Conservation (phyloP, 225 moss, liverwort and hornwort species). For the Thuidium tamariscinum region DNA sequence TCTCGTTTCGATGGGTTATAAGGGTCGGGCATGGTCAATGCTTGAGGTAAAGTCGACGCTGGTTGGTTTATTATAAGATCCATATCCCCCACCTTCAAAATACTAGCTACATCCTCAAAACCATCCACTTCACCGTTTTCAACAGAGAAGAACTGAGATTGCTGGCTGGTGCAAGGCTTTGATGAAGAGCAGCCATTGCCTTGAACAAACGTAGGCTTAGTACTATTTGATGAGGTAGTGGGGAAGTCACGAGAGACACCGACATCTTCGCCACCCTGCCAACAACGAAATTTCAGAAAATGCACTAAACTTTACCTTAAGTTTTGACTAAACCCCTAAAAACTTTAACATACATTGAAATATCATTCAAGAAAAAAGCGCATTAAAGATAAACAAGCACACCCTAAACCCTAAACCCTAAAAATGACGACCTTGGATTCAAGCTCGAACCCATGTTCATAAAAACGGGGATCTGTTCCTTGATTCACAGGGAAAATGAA, state of each 20-base stretch:
- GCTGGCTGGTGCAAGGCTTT: neutral
- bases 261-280: conserved; percentile 8
- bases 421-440: neutral
- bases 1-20: conserved; percentile 58
- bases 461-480: neutral
- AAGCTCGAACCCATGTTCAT: neutral
- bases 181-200: conserved; percentile 5
- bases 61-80: neutral
- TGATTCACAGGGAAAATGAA: neutral
- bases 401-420: neutral
- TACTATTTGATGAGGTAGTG: neutral
- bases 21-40: conserved; percentile 28
- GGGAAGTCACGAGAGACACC: neutral
- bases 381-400: neutral
- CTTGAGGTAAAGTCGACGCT: neutral
- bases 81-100: conserved; percentile 10
- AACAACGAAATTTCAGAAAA: neutral
- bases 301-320: neutral
- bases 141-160: neutral
- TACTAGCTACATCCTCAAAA: conserved; percentile 12
- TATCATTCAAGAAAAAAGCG: neutral
- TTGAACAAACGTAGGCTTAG: neutral
- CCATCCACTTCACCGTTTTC: conserved; percentile 9
- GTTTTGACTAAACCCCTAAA: neutral
- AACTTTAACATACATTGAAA: neutral